Percentiles rank a stretch among this genome's conserved stretches.
phyloP scores from a whole-genome alignment of 1,284 basidiomycete genomes.

The Phylloporus gajari region DNA sequence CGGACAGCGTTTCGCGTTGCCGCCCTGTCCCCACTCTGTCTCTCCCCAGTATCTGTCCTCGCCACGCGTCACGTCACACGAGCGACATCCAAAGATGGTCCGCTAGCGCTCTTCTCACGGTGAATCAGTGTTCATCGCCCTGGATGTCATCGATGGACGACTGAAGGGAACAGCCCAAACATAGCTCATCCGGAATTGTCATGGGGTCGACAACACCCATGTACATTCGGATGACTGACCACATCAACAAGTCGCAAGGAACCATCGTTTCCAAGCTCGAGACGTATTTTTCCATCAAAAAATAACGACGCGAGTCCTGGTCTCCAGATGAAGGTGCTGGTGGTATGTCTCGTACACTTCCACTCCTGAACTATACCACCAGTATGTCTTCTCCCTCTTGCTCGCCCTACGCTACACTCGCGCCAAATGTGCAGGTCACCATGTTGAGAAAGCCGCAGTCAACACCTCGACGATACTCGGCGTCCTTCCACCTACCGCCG shows the following conservation, averaged over 20 bases:
- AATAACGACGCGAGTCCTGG: constrained; percentile 90
- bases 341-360: constrained; percentile 88
- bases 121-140: constrained; percentile 57
- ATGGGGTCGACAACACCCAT: constrained; percentile 15
- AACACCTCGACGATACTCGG: constrained; percentile 94
- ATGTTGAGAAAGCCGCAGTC: constrained; percentile 96
- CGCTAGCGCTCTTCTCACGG: constrained; percentile 74
- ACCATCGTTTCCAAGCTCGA: constrained; percentile 85
- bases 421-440: constrained; percentile 40
- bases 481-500: constrained; percentile 84
- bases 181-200: not conserved
- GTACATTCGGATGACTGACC: constrained; percentile 45
- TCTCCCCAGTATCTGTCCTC: too few relatives aligned
- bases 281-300: constrained; percentile 72
- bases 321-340: constrained; percentile 82
- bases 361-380: constrained; percentile 56
- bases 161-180: not conserved
- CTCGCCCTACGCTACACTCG: too few relatives aligned
- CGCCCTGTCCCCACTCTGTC: too few relatives aligned
- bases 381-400: not conserved
- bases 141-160: too few relatives aligned
- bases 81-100: too few relatives aligned
- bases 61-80: too few relatives aligned
- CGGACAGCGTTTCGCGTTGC: too few relatives aligned
- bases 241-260: constrained; percentile 83